Conservation (phyloP, 495 filamentous ascomycete species). For the Geoglossum glabrum region DNA sequence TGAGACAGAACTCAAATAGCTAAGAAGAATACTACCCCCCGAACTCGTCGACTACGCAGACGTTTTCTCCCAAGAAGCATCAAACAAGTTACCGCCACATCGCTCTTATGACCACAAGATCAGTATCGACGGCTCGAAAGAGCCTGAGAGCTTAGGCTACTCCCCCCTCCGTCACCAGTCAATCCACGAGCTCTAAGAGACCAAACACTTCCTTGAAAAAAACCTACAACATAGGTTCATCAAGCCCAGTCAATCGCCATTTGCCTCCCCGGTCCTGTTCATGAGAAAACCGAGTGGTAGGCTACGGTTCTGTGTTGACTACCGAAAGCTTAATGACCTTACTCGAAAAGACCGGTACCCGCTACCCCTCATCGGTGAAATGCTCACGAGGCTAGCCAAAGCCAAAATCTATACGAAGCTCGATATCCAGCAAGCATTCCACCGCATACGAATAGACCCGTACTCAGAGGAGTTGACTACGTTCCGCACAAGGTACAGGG, state of each 20-base stretch:
- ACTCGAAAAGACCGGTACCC: too few species aligned
- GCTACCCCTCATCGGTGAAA: neutral
- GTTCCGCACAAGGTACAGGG: conserved; percentile 5
- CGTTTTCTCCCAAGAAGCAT: too few species aligned
- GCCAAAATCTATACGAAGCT: conserved; percentile 6
- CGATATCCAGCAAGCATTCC: conserved; percentile 1
- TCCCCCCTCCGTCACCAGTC: conserved; percentile 6
- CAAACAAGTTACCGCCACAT: neutral
- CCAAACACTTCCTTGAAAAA: conserved; percentile 1
- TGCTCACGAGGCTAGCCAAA: neutral
- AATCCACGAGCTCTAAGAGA: conserved; percentile 3
- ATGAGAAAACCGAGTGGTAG: conserved; percentile 4
- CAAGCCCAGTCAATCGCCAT: conserved; percentile 5
- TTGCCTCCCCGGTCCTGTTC: conserved; percentile 3
- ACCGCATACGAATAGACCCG: conserved; percentile 4
- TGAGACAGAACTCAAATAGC: too few species aligned
- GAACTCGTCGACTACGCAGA: too few species aligned
- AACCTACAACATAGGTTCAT: conserved; percentile 14
- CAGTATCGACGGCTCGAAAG: neutral
- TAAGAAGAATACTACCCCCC: too few species aligned
- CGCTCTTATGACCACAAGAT: neutral
- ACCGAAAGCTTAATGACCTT: too few species aligned
- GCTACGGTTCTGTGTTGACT: too few species aligned
- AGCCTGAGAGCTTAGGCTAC: too few species aligned
- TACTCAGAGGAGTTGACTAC: conserved; percentile 10